Evolutionary conservation across 441 rosid species (phyloP).

Genomic region (Cnidoscolus chayamansa): DNA sequence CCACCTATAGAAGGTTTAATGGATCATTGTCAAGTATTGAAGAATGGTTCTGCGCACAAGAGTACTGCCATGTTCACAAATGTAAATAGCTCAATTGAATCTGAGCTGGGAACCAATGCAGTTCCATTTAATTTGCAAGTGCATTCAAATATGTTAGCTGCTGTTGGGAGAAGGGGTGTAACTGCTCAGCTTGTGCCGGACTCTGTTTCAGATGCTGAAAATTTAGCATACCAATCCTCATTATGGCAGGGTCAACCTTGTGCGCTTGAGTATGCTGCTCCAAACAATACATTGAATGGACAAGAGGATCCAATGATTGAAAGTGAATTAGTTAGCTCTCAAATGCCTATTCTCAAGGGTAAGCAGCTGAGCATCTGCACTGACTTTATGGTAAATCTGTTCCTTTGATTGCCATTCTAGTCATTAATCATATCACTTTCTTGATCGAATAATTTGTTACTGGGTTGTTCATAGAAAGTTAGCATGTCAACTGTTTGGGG

Average conservation of each 20-base stretch:
- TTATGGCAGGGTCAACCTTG: constrained; percentile 43
- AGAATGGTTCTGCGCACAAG: constrained; percentile 47
- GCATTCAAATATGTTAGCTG: constrained; percentile 35
- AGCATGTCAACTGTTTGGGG: too few relatives aligned
- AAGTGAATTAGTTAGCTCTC: constrained; percentile 64
- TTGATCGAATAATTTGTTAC: neutral
- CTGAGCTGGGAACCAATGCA: constrained; percentile 40
- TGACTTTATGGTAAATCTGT: neutral
- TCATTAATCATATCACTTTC: neutral
- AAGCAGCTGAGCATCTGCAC: constrained; percentile 33
- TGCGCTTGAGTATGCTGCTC: constrained; percentile 30
- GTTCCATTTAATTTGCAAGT: constrained; percentile 34
- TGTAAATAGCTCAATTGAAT: constrained; percentile 40
- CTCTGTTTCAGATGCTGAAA: constrained; percentile 42
- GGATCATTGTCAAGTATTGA: constrained; percentile 48
- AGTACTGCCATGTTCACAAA: constrained; percentile 36
- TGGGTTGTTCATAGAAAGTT: neutral
- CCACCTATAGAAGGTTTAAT: constrained; percentile 36
- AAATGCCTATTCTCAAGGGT: constrained; percentile 75
- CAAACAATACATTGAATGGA: constrained; percentile 34
- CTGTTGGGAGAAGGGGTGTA: constrained; percentile 36
- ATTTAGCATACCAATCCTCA: constrained; percentile 44
- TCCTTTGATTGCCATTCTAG: constrained; percentile 10
- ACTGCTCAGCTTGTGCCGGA: constrained; percentile 39
- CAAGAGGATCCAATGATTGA: constrained; percentile 40